Evolutionary conservation across 2,329 filamentous ascomycete species (phyloP), one percentile per base, ranked within the genome.

Genomic region (Dichotomopilus funicola): DNA sequence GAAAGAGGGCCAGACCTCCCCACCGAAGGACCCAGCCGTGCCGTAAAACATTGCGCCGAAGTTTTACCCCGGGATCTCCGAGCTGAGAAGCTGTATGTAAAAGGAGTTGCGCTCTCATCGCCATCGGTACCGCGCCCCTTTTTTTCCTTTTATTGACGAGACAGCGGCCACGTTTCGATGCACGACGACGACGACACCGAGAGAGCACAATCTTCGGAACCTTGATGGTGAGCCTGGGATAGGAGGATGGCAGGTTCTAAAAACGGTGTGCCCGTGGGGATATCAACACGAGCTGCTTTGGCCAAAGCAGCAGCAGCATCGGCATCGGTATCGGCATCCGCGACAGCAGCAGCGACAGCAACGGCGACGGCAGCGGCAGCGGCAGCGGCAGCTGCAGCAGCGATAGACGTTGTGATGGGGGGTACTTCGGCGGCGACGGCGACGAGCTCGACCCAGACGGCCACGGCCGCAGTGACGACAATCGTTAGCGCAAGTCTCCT

Each of bases 221-320:
- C 47, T 63, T 59, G 55, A 64, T 63, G 62, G 59, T 62, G 55
- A 57, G 19, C 19, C 19, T 27, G 19, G 19, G 19, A 27, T 27
- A 27, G 19, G 19, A 27, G 19, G 45, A 64, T 62, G 62, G 57
- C 61, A 48, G 53, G 55, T 37, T 62, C 59, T 62, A 53, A 54
- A 60, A 57, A 49, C 34, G 57, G 59, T 54, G 58, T 45, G 49
- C 56, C 59, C 57, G 57, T 63, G 41, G 48, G 57, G 44, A 56
- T 61, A 6, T 55, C 61, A 49, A 61, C 60, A 33, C 57, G 53
- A 53, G 46, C 61, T 13, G 49, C 59, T 12, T 36, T 56, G 27
- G 44, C 53, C 13, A 51, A 49, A 53, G 49, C 48, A 43, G 50
- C 49, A 51, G 44, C 54, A 35, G 49, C 58, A 43, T 37, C 57